A percentile compares a stretch with the other conserved stretches of the same genome.
These are phyloP conservation scores for Trichoderma asperelloides DNA, from an alignment of 495 filamentous ascomycete genomes.

Conservation along the genomic window DNA sequence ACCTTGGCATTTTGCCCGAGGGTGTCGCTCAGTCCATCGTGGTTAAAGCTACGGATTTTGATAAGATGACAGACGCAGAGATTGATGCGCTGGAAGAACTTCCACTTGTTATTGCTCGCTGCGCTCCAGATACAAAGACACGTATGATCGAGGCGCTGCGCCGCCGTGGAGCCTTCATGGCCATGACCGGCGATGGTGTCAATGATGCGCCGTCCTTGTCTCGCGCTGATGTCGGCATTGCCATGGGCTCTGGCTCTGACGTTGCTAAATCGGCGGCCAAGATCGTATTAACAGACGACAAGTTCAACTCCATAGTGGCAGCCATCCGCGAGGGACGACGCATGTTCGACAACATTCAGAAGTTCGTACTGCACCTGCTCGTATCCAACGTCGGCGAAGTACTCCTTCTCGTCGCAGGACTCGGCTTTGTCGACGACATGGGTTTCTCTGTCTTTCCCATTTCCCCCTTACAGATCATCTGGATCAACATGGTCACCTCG, in stretches of 20 bases:
- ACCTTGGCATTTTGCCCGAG: conserved; percentile 43
- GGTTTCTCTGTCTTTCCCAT: conserved; percentile 66
- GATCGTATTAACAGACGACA: conserved; percentile 83
- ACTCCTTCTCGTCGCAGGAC: conserved; percentile 58
- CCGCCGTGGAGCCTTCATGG: conserved; percentile 49
- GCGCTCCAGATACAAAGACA: conserved; percentile 57
- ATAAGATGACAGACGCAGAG: conserved; percentile 48
- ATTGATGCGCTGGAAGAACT: conserved; percentile 50
- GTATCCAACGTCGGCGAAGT: conserved; percentile 70
- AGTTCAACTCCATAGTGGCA: conserved; percentile 72
- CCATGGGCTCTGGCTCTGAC: conserved; percentile 80
- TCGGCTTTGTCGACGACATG: conserved; percentile 58
- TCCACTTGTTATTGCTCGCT: conserved; percentile 58
- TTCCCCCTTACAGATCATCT: conserved; percentile 65
- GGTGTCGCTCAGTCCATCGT: conserved; percentile 47
- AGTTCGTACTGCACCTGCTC: conserved; percentile 69
- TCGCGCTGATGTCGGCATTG: conserved; percentile 74
- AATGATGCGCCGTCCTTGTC: conserved; percentile 78
- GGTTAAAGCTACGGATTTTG: conserved; percentile 57
- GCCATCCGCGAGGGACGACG: conserved; percentile 64
- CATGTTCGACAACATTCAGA: conserved; percentile 76
- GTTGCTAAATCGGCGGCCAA: conserved; percentile 86
- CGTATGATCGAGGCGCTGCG: conserved; percentile 62
- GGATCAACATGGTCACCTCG: conserved; percentile 73
- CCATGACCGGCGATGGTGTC: conserved; percentile 71